These are phyloP conservation scores for Russula earlei DNA, from an alignment of 768 basidiomycete species.

Conservation along the genomic window DNA sequence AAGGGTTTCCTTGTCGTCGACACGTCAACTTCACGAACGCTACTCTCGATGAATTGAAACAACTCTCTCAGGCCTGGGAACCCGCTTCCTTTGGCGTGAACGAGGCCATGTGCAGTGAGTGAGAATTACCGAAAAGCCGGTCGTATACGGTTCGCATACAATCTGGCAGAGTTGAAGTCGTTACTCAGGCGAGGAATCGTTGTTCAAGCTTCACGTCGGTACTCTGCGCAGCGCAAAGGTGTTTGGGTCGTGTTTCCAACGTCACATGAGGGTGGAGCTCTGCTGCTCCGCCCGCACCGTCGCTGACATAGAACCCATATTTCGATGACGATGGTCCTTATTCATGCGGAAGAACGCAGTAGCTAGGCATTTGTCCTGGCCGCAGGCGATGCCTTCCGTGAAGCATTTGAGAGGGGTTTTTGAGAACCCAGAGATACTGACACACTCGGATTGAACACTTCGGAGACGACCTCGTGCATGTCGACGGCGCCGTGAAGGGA, in stretches of 20 bases:
- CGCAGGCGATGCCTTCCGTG: too few species aligned
- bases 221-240: background rate
- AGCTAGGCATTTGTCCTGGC: too few species aligned
- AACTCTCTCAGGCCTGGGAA: background rate
- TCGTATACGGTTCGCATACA: background rate
- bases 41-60: background rate
- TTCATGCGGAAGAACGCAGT: background rate
- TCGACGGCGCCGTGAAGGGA: constrained; percentile 6
- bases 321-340: constrained; percentile 3
- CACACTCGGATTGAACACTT: background rate
- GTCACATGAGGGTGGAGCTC: constrained; percentile 34
- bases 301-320: constrained; percentile 38
- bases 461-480: background rate
- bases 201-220: background rate
- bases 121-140: background rate
- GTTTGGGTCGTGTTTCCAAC: constrained; percentile 20
- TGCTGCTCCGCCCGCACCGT: constrained; percentile 30
- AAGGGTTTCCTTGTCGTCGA: background rate
- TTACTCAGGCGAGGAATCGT: background rate
- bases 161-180: background rate
- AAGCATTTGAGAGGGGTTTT: too few species aligned
- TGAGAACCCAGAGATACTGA: too few species aligned
- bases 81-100: background rate
- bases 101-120: background rate
- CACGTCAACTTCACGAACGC: background rate